A percentile compares a stretch with the other conserved stretches of the same genome.
Evolutionary conservation across 2,329 filamentous ascomycete species (phyloP).

Genomic region (Ophiostoma sp.): DNA sequence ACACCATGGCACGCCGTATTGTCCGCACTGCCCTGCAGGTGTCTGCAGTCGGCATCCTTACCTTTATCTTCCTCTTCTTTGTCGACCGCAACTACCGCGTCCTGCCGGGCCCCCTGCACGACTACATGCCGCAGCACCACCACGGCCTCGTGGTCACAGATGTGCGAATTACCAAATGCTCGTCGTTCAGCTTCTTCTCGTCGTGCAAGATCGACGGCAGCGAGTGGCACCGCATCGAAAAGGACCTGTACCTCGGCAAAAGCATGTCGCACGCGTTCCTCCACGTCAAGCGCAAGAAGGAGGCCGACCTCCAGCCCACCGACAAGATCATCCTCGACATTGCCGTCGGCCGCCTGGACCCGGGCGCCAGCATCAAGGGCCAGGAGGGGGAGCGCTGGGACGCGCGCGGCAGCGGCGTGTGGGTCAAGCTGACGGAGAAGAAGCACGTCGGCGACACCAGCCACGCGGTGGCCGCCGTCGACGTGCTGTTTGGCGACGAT

Average conservation of each 20-base stretch:
- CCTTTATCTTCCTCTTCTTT: slow-evolving; percentile 68
- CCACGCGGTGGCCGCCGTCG: slow-evolving; percentile 70
- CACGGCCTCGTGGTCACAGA: slow-evolving; percentile 81
- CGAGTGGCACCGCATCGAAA: slow-evolving; percentile 77
- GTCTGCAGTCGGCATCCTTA: slow-evolving; percentile 56
- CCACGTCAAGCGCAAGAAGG: slow-evolving; percentile 75
- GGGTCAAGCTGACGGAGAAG: slow-evolving; percentile 71
- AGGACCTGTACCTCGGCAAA: slow-evolving; percentile 75
- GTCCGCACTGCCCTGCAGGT: slow-evolving; percentile 71
- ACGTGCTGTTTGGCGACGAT: slow-evolving; percentile 84
- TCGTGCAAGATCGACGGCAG: slow-evolving; percentile 67
- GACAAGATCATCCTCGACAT: slow-evolving; percentile 79
- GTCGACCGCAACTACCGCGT: slow-evolving; percentile 86
- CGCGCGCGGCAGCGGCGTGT: slow-evolving; percentile 67
- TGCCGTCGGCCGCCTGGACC: slow-evolving; percentile 66
- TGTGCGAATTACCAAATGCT: slow-evolving; percentile 71
- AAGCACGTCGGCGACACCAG: slow-evolving; percentile 69
- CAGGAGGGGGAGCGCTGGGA: slow-evolving; percentile 66
- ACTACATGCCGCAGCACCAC: slow-evolving; percentile 79
- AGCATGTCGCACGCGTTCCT: slow-evolving; percentile 75
- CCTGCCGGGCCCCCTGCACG: slow-evolving; percentile 78
- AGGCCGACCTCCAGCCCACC: slow-evolving; percentile 68
- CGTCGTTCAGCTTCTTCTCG: slow-evolving; percentile 65
- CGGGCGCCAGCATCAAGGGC: slow-evolving; percentile 48
- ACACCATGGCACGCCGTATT: slow-evolving; percentile 32